A percentile compares a stretch with the other conserved stretches of the same genome.
phyloP scores from a whole-genome alignment of 768 basidiomycete species.

The Russula abietina region DNA sequence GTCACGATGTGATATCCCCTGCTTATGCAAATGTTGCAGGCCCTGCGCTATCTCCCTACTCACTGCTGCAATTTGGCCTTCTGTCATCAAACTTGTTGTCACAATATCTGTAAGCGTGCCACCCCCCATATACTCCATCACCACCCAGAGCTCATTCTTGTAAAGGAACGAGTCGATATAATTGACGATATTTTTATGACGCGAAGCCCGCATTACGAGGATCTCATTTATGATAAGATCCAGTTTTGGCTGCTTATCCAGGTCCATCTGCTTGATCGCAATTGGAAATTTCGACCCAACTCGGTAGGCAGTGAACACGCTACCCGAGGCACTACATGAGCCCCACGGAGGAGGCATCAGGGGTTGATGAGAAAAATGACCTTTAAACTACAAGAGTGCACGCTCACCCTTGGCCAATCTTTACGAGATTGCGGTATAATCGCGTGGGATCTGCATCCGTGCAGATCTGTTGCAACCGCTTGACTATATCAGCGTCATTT shows the following conservation, averaged over 20 bases:
- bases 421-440: conserved; percentile 85
- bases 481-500: conserved; percentile 85
- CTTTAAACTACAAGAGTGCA: too few relatives aligned
- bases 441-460: conserved; percentile 93
- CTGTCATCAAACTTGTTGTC: conserved; percentile 80
- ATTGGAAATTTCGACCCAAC: conserved; percentile 90
- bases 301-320: conserved; percentile 97
- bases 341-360: too few relatives aligned
- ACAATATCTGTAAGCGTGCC: conserved; percentile 93
- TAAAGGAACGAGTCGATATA: conserved; percentile 98
- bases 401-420: conserved; percentile 99
- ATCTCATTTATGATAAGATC: conserved; percentile 99
- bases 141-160: conserved; percentile 98
- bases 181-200: conserved; percentile 98
- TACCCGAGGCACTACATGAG: conserved; percentile 69
- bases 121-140: conserved; percentile 99
- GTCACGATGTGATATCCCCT: conserved; percentile 96
- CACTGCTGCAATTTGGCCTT: conserved; percentile 78
- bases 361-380: too few relatives aligned
- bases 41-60: conserved; percentile 90
- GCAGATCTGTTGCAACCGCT: conserved; percentile 86
- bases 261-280: conserved; percentile 99
- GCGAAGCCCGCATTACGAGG: conserved; percentile 93
- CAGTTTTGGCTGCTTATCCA: conserved; percentile 99
- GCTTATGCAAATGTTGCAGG: conserved; percentile 89